Conservation (phyloP, 176 grass and related monocot genomes). For the Bromus sterilis region DNA sequence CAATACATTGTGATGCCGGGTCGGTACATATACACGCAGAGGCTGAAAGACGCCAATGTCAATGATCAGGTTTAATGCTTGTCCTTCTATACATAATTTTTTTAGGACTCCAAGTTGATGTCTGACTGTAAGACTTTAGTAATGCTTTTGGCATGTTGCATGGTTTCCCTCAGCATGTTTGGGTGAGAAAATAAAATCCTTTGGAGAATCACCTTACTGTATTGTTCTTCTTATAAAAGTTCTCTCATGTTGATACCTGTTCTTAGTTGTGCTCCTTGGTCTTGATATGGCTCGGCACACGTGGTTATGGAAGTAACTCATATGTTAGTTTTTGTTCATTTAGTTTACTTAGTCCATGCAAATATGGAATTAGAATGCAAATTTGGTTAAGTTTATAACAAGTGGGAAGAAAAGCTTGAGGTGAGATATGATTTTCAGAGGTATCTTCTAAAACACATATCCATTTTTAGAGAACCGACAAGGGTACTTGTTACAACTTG, state of each 20-base stretch:
- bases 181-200: background rate
- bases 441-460: background rate
- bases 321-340: background rate
- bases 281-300: background rate
- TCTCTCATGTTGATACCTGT: background rate
- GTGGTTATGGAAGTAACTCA: background rate
- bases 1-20: conserved; percentile 63
- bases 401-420: background rate
- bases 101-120: background rate
- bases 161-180: conserved; percentile 12
- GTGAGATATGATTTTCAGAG: background rate
- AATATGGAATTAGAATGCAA: background rate
- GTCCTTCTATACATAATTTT: background rate
- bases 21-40: conserved; percentile 56
- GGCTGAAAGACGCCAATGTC: conserved; percentile 78
- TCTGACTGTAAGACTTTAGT: background rate
- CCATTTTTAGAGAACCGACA: background rate
- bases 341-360: background rate
- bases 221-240: background rate
- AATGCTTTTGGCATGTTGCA: background rate
- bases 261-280: background rate
- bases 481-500: background rate
- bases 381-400: background rate
- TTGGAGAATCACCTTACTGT: background rate
- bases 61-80: conserved; percentile 39